Evolutionary conservation across 2,329 filamentous ascomycete genomes (phyloP).

Genomic region (Colletotrichum camelliae): DNA sequence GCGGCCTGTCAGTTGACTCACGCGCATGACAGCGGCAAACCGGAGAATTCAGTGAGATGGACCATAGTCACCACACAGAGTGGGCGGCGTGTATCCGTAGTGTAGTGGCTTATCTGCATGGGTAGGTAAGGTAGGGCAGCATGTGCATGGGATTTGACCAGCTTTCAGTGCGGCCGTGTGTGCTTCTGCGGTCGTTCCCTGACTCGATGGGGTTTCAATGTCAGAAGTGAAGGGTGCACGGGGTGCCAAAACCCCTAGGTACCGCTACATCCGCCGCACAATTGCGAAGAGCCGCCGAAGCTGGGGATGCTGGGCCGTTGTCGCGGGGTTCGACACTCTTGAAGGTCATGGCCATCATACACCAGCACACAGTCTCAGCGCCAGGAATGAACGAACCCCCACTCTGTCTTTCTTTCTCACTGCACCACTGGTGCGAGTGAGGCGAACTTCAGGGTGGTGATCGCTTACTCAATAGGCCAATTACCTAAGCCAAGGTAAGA

Average conservation of each 20-base stretch:
- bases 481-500: slow-evolving; percentile 6
- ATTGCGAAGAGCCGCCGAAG: background rate
- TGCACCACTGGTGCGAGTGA: background rate
- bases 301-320: background rate
- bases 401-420: background rate
- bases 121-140: background rate
- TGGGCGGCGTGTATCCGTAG: background rate
- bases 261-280: slow-evolving; percentile 12
- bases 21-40: slow-evolving; percentile 13
- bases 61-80: background rate
- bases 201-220: slow-evolving; percentile 17
- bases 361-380: background rate
- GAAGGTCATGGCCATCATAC: background rate
- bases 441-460: background rate
- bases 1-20: slow-evolving; percentile 6
- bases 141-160: background rate
- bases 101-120: background rate
- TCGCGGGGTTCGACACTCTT: background rate
- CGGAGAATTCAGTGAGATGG: background rate
- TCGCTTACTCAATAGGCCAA: background rate
- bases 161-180: background rate
- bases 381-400: background rate
- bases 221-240: background rate
- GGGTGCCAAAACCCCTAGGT: background rate
- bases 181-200: background rate